Conservation (phyloP, 2,329 filamentous ascomycete genomes). For the Harringtonia lauricola region DNA sequence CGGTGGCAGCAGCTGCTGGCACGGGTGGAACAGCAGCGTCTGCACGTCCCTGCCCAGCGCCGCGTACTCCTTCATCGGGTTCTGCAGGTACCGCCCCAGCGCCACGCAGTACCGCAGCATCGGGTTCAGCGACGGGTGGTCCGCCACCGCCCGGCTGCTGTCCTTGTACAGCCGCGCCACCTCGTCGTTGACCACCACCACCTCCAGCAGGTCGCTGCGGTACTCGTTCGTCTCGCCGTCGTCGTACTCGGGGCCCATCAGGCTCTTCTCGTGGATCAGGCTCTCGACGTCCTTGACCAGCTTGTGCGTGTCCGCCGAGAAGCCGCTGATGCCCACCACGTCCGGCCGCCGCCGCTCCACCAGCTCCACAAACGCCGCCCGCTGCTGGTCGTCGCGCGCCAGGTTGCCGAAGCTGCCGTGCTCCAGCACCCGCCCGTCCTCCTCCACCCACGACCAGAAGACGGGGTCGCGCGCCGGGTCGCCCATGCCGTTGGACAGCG, state of each 20-base stretch:
- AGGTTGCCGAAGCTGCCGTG: conserved; percentile 81
- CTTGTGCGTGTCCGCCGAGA: conserved; percentile 74
- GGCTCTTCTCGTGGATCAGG: conserved; percentile 64
- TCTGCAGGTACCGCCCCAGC: conserved; percentile 84
- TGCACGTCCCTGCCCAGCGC: conserved; percentile 79
- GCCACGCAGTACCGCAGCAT: conserved; percentile 84
- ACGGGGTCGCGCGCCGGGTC: conserved; percentile 65
- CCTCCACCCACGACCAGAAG: conserved; percentile 86
- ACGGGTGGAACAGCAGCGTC: conserved; percentile 79
- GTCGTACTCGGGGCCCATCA: conserved; percentile 73
- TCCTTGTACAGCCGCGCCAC: conserved; percentile 94
- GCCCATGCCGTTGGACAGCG: conserved; percentile 77
- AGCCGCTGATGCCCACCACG: conserved; percentile 81
- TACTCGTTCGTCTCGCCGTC: conserved; percentile 68
- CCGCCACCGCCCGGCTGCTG: conserved; percentile 64
- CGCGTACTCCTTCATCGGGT: conserved; percentile 92
- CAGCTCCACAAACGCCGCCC: conserved; percentile 63
- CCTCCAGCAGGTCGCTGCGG: conserved; percentile 69
- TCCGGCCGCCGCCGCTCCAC: conserved; percentile 75
- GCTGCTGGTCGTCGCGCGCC: conserved; percentile 55
- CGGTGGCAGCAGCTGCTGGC: conserved; percentile 77
- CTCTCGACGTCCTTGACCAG: conserved; percentile 72
- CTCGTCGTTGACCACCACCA: conserved; percentile 90
- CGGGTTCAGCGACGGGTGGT: conserved; percentile 71
- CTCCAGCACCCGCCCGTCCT: conserved; percentile 81